Evolutionary conservation across 257 asterid species (phyloP).

Genomic region (Solanum infundibuliforme): DNA sequence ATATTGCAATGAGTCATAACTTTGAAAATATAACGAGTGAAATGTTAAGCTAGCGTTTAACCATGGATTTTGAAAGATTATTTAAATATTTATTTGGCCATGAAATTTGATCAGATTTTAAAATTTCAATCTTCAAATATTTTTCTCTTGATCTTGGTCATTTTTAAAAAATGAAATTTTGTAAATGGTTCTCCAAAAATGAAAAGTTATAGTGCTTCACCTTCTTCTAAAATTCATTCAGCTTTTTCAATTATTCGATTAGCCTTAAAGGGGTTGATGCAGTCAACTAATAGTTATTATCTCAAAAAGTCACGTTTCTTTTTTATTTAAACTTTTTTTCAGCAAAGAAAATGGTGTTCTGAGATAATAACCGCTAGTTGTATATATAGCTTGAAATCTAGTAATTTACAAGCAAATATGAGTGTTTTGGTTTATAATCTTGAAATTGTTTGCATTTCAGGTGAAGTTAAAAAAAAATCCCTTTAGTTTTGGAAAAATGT

Average conservation of each 20-base stretch:
- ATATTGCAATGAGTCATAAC: neutral
- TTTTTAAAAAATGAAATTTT: too few relatives aligned
- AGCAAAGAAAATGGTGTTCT: neutral
- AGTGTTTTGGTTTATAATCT: neutral
- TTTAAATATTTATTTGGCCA: neutral
- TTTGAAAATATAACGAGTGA: neutral
- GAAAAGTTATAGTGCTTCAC: too few relatives aligned
- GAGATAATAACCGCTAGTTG: neutral
- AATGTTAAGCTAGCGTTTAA: neutral
- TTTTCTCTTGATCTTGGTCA: too few relatives aligned
- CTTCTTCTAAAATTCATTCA: too few relatives aligned
- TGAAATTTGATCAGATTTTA: neutral
- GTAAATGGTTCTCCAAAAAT: too few relatives aligned
- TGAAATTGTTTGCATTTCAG: neutral
- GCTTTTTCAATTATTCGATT: neutral
- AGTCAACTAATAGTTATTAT: neutral
- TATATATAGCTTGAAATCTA: neutral
- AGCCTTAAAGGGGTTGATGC: neutral
- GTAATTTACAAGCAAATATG: neutral
- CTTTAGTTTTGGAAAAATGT: conserved; percentile 32
- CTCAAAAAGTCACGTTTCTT: neutral
- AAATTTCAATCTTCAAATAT: neutral
- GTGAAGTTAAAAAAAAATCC: neutral
- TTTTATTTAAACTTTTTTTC: too few relatives aligned
- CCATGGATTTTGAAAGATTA: neutral